Base-by-base conservation (phyloP, 2,329 filamentous ascomycete species). In the Volutella citrinella region DNA sequence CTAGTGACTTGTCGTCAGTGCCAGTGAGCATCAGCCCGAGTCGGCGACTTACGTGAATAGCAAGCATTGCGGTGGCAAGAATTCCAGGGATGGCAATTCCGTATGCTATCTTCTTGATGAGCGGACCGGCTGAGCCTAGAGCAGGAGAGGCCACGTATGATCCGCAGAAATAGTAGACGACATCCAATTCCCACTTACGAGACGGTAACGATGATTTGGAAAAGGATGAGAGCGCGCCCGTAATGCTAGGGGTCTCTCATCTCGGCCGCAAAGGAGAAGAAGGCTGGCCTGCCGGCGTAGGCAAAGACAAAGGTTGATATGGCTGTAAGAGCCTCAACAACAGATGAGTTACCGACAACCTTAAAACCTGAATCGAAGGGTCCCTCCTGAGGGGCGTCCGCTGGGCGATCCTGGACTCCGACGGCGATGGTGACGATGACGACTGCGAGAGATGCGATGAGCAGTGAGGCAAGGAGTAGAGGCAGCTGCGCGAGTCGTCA, bases 151-250 rank as follows among this genome's bases (percentile, higher is more conserved):
- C 59, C 3, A 72, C 63, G 31, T 60, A 68, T 1, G 61, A 62
- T 2, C 69, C 68, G 41, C 64, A 68, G 41, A 53, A 70, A 34
- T 61, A 62, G 50, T 70, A 70, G 8, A 71, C 60, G 0, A 69
- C 61, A 5, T 10, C 46, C 47, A 5, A 65, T 51, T 6, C 50
- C 33, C 12, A 54, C 28, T 31, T 63, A 63, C n/a, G 54, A 56
- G 7, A 54, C 28, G 6, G 57, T 47, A 3, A 62, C 43, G 1
- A 34, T 51, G 42, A 14, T 40, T 42, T 40, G 51, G 38, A 47
- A 52, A 8, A 55, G 14, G 4, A 50, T 6, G 4, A 59, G 37
- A 1, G 56, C 42, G 3, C 48, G 43, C 8, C 40, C 51, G 32
- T 51, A 59, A 4, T 43, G 28, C 3, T 32, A 30, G 3, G 56